Conservation (phyloP, 2,329 filamentous ascomycete genomes). For the Scedosporium apiospermum region DNA sequence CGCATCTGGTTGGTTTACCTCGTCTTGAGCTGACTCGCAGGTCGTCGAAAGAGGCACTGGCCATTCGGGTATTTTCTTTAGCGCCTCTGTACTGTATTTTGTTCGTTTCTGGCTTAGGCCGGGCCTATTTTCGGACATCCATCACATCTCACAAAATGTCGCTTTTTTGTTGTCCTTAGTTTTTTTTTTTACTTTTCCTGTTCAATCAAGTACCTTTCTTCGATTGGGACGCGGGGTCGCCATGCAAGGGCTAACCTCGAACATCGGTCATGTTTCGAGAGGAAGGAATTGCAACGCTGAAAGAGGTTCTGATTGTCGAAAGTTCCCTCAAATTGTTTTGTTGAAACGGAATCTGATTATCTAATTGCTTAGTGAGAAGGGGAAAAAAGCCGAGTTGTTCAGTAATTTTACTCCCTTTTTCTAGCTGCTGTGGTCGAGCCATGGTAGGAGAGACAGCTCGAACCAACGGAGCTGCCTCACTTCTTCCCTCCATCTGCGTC, state of each 20-base stretch:
- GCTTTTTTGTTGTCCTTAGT: not conserved
- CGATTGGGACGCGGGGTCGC: too few species aligned
- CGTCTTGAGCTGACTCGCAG: not conserved
- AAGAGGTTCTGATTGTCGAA: not conserved
- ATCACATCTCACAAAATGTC: not conserved
- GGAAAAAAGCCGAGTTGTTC: not conserved
- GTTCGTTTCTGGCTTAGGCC: not conserved
- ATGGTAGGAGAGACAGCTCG: too few species aligned
- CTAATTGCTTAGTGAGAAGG: not conserved
- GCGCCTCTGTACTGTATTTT: not conserved
- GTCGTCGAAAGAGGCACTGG: not conserved
- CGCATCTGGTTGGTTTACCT: not conserved
- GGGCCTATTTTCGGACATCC: not conserved
- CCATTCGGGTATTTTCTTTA: slow-evolving; percentile 2
- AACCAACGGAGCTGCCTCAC: too few species aligned
- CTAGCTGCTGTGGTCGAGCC: too few species aligned
- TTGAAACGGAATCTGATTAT: not conserved
- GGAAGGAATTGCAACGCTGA: not conserved
- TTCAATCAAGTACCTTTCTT: too few species aligned
- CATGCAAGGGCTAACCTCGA: not conserved
- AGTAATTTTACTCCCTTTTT: not conserved
- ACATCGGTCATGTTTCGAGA: not conserved
- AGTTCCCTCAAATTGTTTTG: too few species aligned
- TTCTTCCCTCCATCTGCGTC: not conserved
- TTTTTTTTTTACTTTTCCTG: not conserved